Conservation (phyloP, 768 basidiomycete genomes). For the Termitomyces sp. region DNA sequence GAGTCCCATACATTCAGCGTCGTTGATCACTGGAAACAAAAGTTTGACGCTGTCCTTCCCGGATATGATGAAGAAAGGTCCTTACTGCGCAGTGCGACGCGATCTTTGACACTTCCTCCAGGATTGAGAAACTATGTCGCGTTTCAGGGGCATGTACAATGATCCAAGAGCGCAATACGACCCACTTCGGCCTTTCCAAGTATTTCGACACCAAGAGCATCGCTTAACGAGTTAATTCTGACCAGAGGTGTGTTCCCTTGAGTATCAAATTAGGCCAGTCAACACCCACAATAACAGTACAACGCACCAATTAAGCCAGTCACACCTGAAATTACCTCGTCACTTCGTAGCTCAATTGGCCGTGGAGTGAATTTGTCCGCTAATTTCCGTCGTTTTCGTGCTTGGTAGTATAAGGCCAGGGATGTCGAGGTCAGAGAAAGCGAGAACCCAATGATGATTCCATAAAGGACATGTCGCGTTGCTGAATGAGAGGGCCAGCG, state of each 20-base stretch:
- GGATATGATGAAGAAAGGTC: not conserved
- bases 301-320: constrained; percentile 79
- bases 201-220: constrained; percentile 91
- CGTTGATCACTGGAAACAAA: constrained; percentile 74
- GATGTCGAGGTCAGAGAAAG: constrained; percentile 74
- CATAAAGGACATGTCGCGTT: constrained; percentile 37
- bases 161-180: not conserved
- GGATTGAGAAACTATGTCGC: constrained; percentile 83
- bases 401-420: constrained; percentile 50
- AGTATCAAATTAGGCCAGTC: not conserved
- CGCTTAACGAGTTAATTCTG: constrained; percentile 87
- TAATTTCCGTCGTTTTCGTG: constrained; percentile 47
- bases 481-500: constrained; percentile 36
- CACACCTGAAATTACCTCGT: constrained; percentile 80
- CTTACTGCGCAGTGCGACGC: constrained; percentile 90
- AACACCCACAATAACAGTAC: not conserved
- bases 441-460: constrained; percentile 70
- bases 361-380: constrained; percentile 38
- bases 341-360: constrained; percentile 71
- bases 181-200: constrained; percentile 91
- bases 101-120: constrained; percentile 96
- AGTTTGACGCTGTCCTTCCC: not conserved
- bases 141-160: not conserved
- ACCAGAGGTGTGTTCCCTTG: constrained; percentile 93
- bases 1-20: constrained; percentile 83